phyloP scores from a whole-genome alignment of 257 asterid species.

The Solanum neorickii region DNA sequence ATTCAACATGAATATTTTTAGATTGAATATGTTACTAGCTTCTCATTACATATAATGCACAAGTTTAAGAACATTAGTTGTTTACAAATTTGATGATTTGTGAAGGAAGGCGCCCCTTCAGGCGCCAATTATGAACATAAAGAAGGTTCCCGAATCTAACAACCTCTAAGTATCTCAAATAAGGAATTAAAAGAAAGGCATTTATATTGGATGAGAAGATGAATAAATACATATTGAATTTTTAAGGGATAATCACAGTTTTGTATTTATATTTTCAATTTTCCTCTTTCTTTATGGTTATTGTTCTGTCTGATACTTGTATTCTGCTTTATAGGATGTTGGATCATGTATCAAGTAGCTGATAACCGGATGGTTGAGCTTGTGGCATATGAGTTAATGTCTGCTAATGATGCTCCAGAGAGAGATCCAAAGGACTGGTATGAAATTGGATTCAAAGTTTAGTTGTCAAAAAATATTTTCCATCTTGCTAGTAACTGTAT shows the following conservation, averaged over 20 bases:
- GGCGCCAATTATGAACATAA: background rate
- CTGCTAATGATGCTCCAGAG: constrained; percentile 93
- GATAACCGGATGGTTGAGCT: constrained; percentile 50
- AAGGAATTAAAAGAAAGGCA: background rate
- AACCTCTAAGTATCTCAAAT: background rate
- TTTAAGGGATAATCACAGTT: background rate
- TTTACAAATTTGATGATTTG: background rate
- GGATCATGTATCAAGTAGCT: constrained; percentile 59
- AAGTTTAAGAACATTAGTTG: background rate
- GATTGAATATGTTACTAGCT: background rate
- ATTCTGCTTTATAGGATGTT: constrained; percentile 55
- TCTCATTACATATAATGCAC: background rate
- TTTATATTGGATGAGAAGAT: background rate
- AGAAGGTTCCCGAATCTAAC: background rate
- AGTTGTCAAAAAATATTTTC: background rate
- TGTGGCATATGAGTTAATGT: constrained; percentile 81
- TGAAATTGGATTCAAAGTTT: background rate
- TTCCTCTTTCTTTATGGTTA: background rate
- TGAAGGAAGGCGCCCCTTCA: background rate
- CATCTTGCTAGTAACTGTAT: background rate
- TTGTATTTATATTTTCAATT: background rate
- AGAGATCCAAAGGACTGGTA: constrained; percentile 97
- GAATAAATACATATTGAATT: background rate
- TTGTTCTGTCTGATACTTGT: background rate
- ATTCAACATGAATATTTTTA: background rate